Conservation (phyloP, 352 stramenopile species). For the Pythium pyrilobum region DNA sequence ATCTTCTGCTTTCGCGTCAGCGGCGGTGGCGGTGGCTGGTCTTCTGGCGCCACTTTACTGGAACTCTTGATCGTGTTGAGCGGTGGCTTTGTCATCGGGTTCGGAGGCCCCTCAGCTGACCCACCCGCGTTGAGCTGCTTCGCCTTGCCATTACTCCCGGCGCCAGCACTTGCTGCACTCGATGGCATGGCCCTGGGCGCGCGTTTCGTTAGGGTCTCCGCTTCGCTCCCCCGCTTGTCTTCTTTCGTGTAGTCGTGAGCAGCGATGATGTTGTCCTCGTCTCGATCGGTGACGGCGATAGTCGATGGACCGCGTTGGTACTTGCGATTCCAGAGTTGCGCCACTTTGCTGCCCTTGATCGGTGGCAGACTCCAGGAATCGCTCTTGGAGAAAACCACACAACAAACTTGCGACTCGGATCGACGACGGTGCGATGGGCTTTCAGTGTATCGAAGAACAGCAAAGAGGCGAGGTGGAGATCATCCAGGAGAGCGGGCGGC, state of each 20-base stretch:
- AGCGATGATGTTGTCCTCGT: slow-evolving; percentile 17
- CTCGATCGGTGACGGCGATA: slow-evolving; percentile 24
- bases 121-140: slow-evolving; percentile 6
- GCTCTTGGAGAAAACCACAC: slow-evolving; percentile 21
- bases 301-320: slow-evolving; percentile 24
- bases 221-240: background rate
- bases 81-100: slow-evolving; percentile 12
- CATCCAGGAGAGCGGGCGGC: too few relatives aligned
- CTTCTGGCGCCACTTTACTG: slow-evolving; percentile 66
- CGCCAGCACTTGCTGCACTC: slow-evolving; percentile 17
- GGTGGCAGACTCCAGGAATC: slow-evolving; percentile 20
- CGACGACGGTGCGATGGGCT: background rate
- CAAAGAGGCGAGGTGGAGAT: background rate
- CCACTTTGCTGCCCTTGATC: slow-evolving; percentile 17
- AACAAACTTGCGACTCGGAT: background rate
- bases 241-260: slow-evolving; percentile 3
- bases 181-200: slow-evolving; percentile 21
- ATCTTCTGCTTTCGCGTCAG: slow-evolving; percentile 40
- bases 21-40: slow-evolving; percentile 26
- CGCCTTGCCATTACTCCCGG: slow-evolving; percentile 3
- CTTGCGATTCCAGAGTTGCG: slow-evolving; percentile 24
- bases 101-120: slow-evolving; percentile 19
- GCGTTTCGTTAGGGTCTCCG: slow-evolving; percentile 5
- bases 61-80: slow-evolving; percentile 31
- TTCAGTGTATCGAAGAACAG: background rate